phyloP scores from a whole-genome alignment of 2,329 filamentous ascomycete species.

The Pseudogymnoascus verrucosus region DNA sequence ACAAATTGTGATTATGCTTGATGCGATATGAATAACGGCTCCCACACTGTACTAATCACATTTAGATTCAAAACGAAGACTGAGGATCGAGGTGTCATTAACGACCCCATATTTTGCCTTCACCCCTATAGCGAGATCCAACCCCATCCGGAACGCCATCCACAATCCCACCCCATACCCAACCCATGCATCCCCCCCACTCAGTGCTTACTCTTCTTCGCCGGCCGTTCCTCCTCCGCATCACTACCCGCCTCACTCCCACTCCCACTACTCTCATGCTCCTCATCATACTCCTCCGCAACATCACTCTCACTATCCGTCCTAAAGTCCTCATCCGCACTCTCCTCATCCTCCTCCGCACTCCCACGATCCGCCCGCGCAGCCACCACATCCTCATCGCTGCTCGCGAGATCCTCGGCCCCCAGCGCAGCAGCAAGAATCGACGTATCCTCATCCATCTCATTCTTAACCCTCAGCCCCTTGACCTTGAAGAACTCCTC shows the following conservation, averaged over 20 bases:
- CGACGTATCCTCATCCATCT: conserved; percentile 77
- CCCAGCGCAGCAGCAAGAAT: conserved; percentile 76
- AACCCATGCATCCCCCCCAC: not conserved
- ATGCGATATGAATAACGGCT: no score
- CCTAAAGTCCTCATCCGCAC: conserved; percentile 90
- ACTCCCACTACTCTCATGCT: conserved; percentile 75
- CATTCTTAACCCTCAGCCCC: conserved; percentile 92
- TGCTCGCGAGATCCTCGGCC: conserved; percentile 64
- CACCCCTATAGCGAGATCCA: not conserved
- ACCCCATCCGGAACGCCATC: conserved; percentile 6
- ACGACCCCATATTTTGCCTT: not conserved
- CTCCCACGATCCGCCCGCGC: conserved; percentile 71
- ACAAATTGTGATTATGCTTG: no score
- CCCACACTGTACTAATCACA: no score
- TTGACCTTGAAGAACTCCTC: conserved; percentile 97
- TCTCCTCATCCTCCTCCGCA: conserved; percentile 93
- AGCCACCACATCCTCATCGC: conserved; percentile 72
- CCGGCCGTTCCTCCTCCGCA: conserved; percentile 41
- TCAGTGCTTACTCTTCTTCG: conserved; percentile 40
- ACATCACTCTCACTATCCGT: conserved; percentile 90
- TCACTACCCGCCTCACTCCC: conserved; percentile 59
- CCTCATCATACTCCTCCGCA: conserved; percentile 90
- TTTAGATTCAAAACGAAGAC: not conserved
- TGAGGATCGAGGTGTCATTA: conserved; percentile 1
- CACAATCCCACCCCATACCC: not conserved